These are phyloP conservation scores for Annona cherimola DNA, from an alignment of 164 flowering plant genomes.

Conservation along the genomic window DNA sequence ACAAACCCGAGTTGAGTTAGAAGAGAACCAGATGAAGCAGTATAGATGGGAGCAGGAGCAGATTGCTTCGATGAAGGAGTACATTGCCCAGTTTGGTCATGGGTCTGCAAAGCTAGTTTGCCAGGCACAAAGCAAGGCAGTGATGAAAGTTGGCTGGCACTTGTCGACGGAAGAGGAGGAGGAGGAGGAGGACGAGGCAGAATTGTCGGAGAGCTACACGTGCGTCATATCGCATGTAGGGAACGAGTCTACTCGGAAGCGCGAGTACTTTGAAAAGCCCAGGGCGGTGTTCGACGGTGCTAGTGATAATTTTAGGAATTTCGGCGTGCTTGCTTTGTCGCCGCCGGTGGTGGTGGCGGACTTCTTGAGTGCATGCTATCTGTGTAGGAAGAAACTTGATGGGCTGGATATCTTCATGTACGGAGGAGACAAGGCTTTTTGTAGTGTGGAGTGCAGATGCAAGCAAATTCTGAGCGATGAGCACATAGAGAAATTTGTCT, in stretches of 20 bases:
- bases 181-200: constrained; percentile 19
- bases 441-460: constrained; percentile 56
- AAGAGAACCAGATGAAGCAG: constrained; percentile 97
- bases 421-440: constrained; percentile 63
- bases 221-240: constrained; percentile 53
- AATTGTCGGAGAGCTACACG: constrained; percentile 57
- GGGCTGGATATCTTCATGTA: constrained; percentile 65
- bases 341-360: constrained; percentile 17
- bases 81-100: constrained; percentile 93
- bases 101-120: constrained; percentile 98
- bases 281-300: background rate
- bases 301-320: constrained; percentile 6
- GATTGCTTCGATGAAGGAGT: constrained; percentile 84
- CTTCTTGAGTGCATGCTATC: constrained; percentile 43
- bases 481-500: constrained; percentile 31
- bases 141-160: too few relatives aligned
- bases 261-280: constrained; percentile 35
- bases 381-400: constrained; percentile 51
- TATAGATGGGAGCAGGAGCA: constrained; percentile 99
- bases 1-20: constrained; percentile 84
- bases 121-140: too few relatives aligned
- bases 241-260: constrained; percentile 25
- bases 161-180: too few relatives aligned
- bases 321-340: constrained; percentile 22
- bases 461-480: constrained; percentile 42